Base-by-base conservation (phyloP, 1,139 yeast species). In the Yamadazyma epiphylla region DNA sequence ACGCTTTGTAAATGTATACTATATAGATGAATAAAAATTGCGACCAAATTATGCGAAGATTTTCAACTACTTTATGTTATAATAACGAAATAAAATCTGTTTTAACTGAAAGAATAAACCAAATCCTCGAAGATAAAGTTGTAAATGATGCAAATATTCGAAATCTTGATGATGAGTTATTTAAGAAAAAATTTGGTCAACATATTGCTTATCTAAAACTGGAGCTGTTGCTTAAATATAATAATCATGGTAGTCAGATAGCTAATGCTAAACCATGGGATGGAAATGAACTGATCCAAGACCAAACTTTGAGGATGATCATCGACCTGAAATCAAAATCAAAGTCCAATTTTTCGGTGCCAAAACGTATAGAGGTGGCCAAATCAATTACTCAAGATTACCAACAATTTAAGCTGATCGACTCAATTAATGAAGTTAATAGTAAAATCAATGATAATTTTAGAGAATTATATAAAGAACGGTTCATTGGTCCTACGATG, bases 321-420 rank as follows among this genome's bases (percentile, higher is more conserved):
- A 55, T 72, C 13, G 95, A 85, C 32, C 46, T 55, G 46, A 59
- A 65, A 5, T 72, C 80, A 15, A 74, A 70, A 39, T 75, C 78
- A 1, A 41, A 68, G 24, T 55, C 58, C 35, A 36, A 43, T 4
- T n/a, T 11, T 4, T 23, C 20, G 20, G 33, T 45, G 28, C 37
- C 43, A 13, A 36, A 38, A 16, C 32, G 58, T 9, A 40, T 61
- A 11, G 42, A 56, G 3, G 50, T 59, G 0, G 95, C 94, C 0
- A 70, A 77, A 34, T 95, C 85, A 38, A 60, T 65, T 6, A 74
- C 81, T 2, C 48, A 83, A 23, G 91, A 85, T 45, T 86, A 85
- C 49, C 45, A 79, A 13, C 60, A 70, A 22, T 73, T 70, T 35
- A 43, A 58, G 20, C 44, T 49, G 6, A 43, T 41, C 6, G 33